phyloP scores from a whole-genome alignment of 306 rosid species.

The Cotoneaster glaucophyllus region DNA sequence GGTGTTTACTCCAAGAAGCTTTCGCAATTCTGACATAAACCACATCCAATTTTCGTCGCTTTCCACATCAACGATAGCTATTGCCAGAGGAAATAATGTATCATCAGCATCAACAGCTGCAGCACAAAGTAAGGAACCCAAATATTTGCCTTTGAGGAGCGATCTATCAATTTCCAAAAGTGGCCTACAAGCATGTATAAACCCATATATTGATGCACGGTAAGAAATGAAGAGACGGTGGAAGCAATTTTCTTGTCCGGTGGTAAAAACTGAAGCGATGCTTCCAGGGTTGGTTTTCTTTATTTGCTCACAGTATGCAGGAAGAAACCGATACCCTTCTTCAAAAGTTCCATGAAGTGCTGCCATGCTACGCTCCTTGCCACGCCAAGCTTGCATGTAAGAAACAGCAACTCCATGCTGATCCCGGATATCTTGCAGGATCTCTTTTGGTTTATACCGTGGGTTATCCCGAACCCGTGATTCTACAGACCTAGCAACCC shows the following conservation, averaged over 20 bases:
- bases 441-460: conserved; percentile 90
- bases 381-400: conserved; percentile 99
- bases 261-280: conserved; percentile 86
- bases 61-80: conserved; percentile 82
- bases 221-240: conserved; percentile 80
- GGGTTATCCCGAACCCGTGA: conserved; percentile 93
- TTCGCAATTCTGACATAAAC: conserved; percentile 95
- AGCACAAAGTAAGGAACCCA: conserved; percentile 83
- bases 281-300: conserved; percentile 91
- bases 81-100: conserved; percentile 82
- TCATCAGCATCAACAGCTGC: conserved; percentile 93
- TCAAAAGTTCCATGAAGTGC: conserved; percentile 99
- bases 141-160: conserved; percentile 85
- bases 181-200: conserved; percentile 94
- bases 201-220: conserved; percentile 90
- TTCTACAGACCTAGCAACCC: conserved; percentile 99
- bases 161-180: conserved; percentile 92
- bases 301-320: conserved; percentile 87
- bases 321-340: conserved; percentile 92
- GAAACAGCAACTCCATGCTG: conserved; percentile 99
- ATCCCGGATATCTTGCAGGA: conserved; percentile 88
- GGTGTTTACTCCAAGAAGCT: conserved; percentile 93
- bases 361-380: conserved; percentile 99
- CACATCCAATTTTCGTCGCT: conserved; percentile 99
- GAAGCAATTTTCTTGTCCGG: conserved; percentile 87